Percentiles rank a stretch among this genome's conserved stretches.
Conservation (phyloP, 495 filamentous ascomycete species). For the Rhypophila decipiens region DNA sequence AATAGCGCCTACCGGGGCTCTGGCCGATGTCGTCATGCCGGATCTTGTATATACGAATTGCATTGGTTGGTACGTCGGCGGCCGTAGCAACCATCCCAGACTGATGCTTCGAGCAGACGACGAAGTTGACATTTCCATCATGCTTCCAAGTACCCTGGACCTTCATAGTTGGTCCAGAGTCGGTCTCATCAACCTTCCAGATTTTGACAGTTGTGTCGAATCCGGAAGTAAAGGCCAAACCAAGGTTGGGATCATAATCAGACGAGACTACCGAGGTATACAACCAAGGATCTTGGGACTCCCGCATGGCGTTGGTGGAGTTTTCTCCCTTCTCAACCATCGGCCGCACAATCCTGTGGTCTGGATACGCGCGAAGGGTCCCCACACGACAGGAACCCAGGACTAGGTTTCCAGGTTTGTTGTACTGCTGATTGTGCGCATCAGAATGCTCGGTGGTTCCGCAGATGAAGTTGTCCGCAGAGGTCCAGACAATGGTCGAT, state of each 20-base stretch:
- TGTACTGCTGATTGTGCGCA: constrained; percentile 74
- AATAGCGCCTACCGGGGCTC: constrained; percentile 31
- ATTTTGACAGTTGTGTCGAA: constrained; percentile 76
- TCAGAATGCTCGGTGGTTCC: constrained; percentile 74
- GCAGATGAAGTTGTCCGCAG: constrained; percentile 45
- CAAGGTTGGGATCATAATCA: constrained; percentile 54
- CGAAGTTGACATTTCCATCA: constrained; percentile 62
- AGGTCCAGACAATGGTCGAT: constrained; percentile 49
- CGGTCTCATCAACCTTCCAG: constrained; percentile 48
- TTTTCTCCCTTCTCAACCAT: constrained; percentile 46
- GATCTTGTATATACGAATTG: constrained; percentile 44
- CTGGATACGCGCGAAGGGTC: constrained; percentile 56
- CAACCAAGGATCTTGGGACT: constrained; percentile 60
- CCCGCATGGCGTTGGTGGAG: constrained; percentile 48
- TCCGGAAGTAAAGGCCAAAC: constrained; percentile 65
- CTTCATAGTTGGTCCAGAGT: constrained; percentile 28
- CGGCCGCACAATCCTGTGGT: constrained; percentile 60
- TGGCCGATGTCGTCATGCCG: constrained; percentile 21
- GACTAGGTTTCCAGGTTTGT: constrained; percentile 69
- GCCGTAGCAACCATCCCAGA: constrained; percentile 45
- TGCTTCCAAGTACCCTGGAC: constrained; percentile 53
- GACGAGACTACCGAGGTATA: constrained; percentile 75
- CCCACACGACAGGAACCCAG: constrained; percentile 56
- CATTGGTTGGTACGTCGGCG: constrained; percentile 39
- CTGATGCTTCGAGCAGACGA: constrained; percentile 50